Conservation (phyloP, 805 yeast genomes). For the Saccharomycopsis javanensis region DNA sequence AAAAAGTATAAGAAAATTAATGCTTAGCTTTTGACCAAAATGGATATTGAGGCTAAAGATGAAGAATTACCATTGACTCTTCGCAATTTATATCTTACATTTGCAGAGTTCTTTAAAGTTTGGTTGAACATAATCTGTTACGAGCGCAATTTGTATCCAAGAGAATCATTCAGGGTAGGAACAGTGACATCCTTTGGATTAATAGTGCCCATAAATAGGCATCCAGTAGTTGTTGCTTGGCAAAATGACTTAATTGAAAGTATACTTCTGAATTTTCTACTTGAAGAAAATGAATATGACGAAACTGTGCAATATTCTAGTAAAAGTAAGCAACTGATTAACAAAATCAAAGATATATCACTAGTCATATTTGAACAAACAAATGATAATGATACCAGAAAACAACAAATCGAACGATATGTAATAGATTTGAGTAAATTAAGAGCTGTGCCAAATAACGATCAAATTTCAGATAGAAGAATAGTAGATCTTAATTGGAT, state of each 20-base stretch:
- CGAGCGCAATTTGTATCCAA: constrained; percentile 13
- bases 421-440: constrained; percentile 9
- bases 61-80: constrained; percentile 13
- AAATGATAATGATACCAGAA: not conserved
- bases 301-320: not conserved
- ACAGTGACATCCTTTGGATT: constrained; percentile 15
- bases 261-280: constrained; percentile 7
- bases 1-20: no score
- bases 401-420: constrained; percentile 9
- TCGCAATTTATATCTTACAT: constrained; percentile 10
- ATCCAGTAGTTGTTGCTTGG: constrained; percentile 15
- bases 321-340: not conserved
- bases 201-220: constrained; percentile 14
- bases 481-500: constrained; percentile 10
- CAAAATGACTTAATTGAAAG: constrained; percentile 11
- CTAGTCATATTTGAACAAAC: constrained; percentile 9
- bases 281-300: not conserved
- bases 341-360: constrained; percentile 10
- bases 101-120: constrained; percentile 14
- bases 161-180: constrained; percentile 6
- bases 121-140: constrained; percentile 18
- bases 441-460: not conserved
- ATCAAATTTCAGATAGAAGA: not conserved
- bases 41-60: not conserved
- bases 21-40: no score